Percentiles rank a stretch among this genome's conserved stretches.
Conservation (phyloP, 257 asterid species). For the Solanum sparsipilum region DNA sequence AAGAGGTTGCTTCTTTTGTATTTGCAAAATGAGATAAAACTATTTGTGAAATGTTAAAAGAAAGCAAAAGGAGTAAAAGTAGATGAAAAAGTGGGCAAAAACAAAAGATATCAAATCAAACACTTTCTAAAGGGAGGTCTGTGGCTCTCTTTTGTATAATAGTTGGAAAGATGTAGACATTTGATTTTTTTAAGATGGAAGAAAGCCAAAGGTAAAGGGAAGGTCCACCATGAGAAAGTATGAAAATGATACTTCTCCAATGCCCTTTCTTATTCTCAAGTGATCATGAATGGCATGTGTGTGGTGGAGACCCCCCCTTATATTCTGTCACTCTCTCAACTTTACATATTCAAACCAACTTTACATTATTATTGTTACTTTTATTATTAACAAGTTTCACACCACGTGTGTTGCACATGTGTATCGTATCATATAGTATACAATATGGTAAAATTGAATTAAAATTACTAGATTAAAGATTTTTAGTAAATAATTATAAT, state of each 20-base stretch:
- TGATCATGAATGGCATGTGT: slow-evolving; percentile 13
- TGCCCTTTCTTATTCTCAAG: slow-evolving; percentile 7
- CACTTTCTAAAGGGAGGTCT: slow-evolving; percentile 25
- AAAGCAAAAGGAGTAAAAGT: slow-evolving; percentile 11
- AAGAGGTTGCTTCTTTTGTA: slow-evolving; percentile 12
- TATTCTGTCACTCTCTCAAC: slow-evolving; percentile 13
- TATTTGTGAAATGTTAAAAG: not conserved
- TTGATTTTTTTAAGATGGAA: not conserved
- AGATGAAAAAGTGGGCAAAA: slow-evolving; percentile 34
- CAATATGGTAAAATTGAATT: not conserved
- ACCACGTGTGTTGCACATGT: not conserved
- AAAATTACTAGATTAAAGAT: no score
- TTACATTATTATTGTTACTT: not conserved
- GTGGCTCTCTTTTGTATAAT: not conserved
- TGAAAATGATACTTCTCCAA: not conserved
- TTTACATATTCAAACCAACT: slow-evolving; percentile 15
- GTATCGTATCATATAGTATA: not conserved
- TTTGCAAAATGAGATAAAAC: not conserved
- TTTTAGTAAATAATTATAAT: not conserved
- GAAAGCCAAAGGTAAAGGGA: not conserved
- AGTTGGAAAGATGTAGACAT: slow-evolving; percentile 1
- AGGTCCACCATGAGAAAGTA: slow-evolving; percentile 6
- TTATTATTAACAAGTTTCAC: not conserved
- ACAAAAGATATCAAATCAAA: slow-evolving; percentile 49
- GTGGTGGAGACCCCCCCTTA: not conserved